Base-by-base conservation (phyloP, 306 rosid species). In the Cucumis hystrix region DNA sequence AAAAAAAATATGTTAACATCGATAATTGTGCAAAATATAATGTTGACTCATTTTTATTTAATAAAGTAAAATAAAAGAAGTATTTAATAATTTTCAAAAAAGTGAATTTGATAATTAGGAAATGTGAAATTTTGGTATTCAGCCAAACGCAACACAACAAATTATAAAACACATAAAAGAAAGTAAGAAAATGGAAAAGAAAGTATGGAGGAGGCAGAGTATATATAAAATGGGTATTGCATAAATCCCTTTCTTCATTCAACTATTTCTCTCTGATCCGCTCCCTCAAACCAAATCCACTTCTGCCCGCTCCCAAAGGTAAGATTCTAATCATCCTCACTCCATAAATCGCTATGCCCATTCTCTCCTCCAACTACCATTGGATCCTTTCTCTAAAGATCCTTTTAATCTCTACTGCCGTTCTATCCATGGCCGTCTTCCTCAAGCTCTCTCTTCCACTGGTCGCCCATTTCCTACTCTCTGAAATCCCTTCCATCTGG, bases 401-500 rank as follows among this genome's bases (percentile, higher is more conserved):
- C 13, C 35, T 82, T 17, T 33, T 92, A 9, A 76, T 94, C 68
- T 90, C 98, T 9, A 79, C 88, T 10, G 93, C 89, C 5, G 79
- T 89, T 41, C 8, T 95, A 14, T 89, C 96, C 67, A 67, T 78
- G 76, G 97, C 97, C 45, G 70, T 90, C 81, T 86, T 83, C 55
- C 59, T 95, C 64, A 95, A 92, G 75, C 86, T 88, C 80, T 86
- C 88, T 12, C 67, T 84, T 58, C 98, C 98, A 16, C 59, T 87
- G 18, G 73, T 89, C 0, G 56, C 84, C 0, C 88, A 90, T 80
- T 79, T 90, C 84, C 16, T 91, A 49, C 12, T 86, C 83, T 77
- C 82, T 30, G 87, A 90, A 77, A 77, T 84, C 25, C 98, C 98
- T 67, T 85, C 87, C 17, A 61, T 92, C 9, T 89, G 90, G 88